phyloP scores from a whole-genome alignment of 495 filamentous ascomycete species.

The Elasticomyces elasticus region DNA sequence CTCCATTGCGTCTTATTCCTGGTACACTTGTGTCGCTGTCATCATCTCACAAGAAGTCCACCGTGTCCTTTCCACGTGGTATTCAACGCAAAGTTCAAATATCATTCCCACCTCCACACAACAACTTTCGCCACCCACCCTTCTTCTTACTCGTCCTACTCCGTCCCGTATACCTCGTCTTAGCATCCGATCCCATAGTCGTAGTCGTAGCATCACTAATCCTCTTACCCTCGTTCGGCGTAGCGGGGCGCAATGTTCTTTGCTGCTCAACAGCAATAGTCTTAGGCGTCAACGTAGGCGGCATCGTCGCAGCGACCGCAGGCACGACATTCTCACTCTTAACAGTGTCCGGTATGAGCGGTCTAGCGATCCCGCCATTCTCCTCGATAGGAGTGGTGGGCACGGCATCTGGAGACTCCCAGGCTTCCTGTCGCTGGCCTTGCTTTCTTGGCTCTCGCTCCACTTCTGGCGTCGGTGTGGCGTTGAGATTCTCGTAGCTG shows the following conservation, averaged over 20 bases:
- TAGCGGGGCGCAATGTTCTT: neutral
- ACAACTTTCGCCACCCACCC: slow-evolving; percentile 8
- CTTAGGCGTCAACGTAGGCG: neutral
- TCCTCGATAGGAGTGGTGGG: neutral
- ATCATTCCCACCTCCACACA: slow-evolving; percentile 7
- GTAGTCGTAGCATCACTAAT: slow-evolving; percentile 5
- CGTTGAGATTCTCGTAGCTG: neutral
- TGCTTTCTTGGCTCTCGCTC: neutral
- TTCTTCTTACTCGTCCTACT: slow-evolving; percentile 1
- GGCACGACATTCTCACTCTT: neutral
- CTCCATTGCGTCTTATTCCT: too few species aligned
- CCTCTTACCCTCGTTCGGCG: neutral
- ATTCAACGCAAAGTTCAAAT: neutral
- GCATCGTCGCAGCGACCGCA: neutral
- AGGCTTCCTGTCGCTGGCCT: neutral
- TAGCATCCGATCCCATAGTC: neutral
- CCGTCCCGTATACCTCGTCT: neutral
- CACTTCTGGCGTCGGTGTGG: too few species aligned
- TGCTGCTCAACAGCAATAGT: neutral
- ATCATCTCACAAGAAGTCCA: too few species aligned
- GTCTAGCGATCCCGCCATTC: neutral
- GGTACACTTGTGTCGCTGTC: too few species aligned
- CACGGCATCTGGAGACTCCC: slow-evolving; percentile 3
- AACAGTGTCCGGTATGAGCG: neutral
- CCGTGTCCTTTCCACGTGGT: too few species aligned